Base-by-base conservation (phyloP, 352 stramenopile species). In the Phytophthora tubulina region DNA sequence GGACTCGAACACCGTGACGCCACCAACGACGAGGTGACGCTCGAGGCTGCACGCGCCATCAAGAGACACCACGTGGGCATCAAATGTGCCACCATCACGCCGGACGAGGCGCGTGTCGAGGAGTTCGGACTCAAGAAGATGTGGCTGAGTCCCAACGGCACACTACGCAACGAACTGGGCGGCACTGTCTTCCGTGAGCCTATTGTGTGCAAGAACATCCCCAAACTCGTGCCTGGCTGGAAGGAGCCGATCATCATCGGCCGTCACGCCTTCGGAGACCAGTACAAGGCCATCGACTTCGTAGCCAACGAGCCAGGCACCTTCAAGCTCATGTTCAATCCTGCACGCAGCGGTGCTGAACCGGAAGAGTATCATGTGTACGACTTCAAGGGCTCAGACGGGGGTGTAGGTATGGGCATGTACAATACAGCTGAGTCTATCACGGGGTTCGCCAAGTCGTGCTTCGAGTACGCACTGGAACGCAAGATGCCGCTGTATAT, bases 41-140 rank as follows among this genome's bases (percentile, higher is more conserved):
- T 96, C 14, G 73, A 96, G 51, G 90, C 90, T 5, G 90, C 90
- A 17, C 64, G 72, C 33, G 89, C 91, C 13, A 97, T 97, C 74
- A 83, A 86, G 64, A 76, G 83, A 66, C 79, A 91, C 76, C 81
- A 93, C 63, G 87, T 95, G 45, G 90, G 89, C 59, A 96, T 96
- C 78, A 97, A 97, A 65, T 97, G 89, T 72, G 90, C 89, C 52
- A 97, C 90, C 50, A 97, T 96, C 78, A 97, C 90, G 42, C 90
- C 90, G 3, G 90, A 97, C 60, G 90, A 96, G 71, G 75, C 82
- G 62, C 88, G 90, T 38, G 85, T 96, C 30, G 75, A 86, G 32
- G 91, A 97, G 68, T 95, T 95, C 70, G 78, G 81, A 13, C 82
- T 95, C 57, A 93, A 94, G 83, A 88, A 95, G 70, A 95, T 95